A percentile compares a stretch with the other conserved stretches of the same genome.
Evolutionary conservation across 2,329 filamentous ascomycete species (phyloP).

Genomic region (Ophiostoma ips): DNA sequence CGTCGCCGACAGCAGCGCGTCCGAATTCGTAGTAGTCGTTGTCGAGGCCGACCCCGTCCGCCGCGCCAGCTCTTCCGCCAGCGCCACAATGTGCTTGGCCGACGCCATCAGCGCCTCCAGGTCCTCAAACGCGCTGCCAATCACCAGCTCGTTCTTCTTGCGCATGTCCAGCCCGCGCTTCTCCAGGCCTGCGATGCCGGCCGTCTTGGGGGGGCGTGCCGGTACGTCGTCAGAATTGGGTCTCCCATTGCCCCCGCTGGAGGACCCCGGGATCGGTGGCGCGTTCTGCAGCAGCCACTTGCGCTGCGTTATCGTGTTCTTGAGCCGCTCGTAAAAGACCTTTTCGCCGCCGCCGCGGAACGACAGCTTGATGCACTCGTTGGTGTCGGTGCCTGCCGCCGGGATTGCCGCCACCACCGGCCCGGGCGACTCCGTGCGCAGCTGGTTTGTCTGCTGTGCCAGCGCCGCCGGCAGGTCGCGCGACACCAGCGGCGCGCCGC

Average conservation of each 20-base stretch:
- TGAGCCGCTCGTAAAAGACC: constrained; percentile 79
- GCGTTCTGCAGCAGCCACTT: constrained; percentile 92
- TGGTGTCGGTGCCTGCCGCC: constrained; percentile 33
- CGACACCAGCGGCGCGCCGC: constrained; percentile 59
- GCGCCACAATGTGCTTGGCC: constrained; percentile 85
- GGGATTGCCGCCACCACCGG: constrained; percentile 40
- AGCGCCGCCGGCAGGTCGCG: constrained; percentile 29
- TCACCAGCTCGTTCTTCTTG: constrained; percentile 85
- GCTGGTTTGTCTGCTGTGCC: constrained; percentile 25
- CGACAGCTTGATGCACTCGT: constrained; percentile 76
- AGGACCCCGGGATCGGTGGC: constrained; percentile 65
- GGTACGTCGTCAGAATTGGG: background rate
- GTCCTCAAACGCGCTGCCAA: constrained; percentile 90
- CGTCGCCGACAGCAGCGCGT: constrained; percentile 57
- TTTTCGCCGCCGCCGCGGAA: constrained; percentile 83
- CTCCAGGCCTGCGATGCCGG: constrained; percentile 86
- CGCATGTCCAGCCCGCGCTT: constrained; percentile 70
- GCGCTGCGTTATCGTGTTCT: constrained; percentile 73
- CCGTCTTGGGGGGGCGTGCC: constrained; percentile 35
- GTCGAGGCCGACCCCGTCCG: constrained; percentile 33
- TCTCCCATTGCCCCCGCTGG: constrained; percentile 3
- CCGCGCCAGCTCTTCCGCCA: constrained; percentile 75
- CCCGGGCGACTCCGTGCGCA: constrained; percentile 62
- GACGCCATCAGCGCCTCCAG: constrained; percentile 94
- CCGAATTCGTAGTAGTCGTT: background rate